Conservation (phyloP, 768 basidiomycete genomes). For the Rhizopogon vinicolor region DNA sequence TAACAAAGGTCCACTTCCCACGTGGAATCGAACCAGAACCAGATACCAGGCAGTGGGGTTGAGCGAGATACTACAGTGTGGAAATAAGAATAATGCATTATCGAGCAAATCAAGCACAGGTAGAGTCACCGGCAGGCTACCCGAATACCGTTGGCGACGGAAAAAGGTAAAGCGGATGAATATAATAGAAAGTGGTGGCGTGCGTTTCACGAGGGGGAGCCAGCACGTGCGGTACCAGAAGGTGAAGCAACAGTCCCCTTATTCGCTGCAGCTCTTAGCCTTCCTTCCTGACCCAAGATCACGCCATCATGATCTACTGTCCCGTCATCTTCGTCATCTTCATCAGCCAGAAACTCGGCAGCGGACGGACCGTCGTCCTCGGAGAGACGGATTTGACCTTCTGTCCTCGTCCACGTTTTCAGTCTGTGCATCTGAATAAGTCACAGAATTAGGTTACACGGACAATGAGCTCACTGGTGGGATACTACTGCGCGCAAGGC, state of each 20-base stretch:
- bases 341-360: constrained; percentile 58
- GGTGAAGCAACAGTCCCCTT: neutral
- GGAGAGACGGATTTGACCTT: constrained; percentile 63
- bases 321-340: constrained; percentile 47
- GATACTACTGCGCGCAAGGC: constrained; percentile 53
- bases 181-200: neutral
- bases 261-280: neutral
- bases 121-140: neutral
- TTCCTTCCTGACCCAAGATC: constrained; percentile 13
- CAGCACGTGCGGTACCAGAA: neutral
- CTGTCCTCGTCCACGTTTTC: constrained; percentile 46
- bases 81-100: neutral
- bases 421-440: constrained; percentile 40
- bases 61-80: neutral
- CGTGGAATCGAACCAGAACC: neutral
- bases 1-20: neutral
- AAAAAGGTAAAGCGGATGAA: neutral
- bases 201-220: neutral
- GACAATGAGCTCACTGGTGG: constrained; percentile 40
- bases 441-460: neutral
- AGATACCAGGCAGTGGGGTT: neutral
- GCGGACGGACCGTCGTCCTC: constrained; percentile 71
- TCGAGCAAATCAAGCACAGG: neutral
- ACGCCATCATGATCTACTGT: constrained; percentile 25
- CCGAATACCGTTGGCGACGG: neutral